Base-by-base conservation (phyloP, 805 yeast species). In the Pichia sporocuriosa region DNA sequence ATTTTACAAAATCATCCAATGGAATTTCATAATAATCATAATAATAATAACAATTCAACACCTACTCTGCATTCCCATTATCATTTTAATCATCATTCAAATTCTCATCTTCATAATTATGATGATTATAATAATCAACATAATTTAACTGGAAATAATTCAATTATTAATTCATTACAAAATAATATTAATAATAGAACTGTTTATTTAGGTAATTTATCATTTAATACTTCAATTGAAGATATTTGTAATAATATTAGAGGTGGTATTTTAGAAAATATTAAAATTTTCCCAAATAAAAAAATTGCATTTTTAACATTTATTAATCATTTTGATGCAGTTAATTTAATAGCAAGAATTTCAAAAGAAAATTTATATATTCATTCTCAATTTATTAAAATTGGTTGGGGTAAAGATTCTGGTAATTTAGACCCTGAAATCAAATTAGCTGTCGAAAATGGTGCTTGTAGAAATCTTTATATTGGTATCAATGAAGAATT, bases 391-490 rank as follows among this genome's bases (percentile, higher is more conserved):
- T 75, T 72, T 48, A 57, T 82, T 10, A 76, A 72, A 45, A 75
- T 84, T 28, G 84, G 84, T 11, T 84, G 90, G 90, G 86, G 80
- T 30, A 73, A 75, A 31, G 78, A 77, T 50, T 67, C 82, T 13
- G 88, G 89, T 1, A 79, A 83, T 0, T 53, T 83, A 25, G 69
- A 70, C 27, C 68, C 75, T 32, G 68, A 71, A 2, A 68, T 84
- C 32, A 64, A 78, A 1, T 59, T 73, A 34, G 86, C 86, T 2
- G 84, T 81, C 3, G 41, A 46, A 17, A 73, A 84, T 2, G 88
- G 89, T 24, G 90, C 89, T 3, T 76, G 84, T 25, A 72, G 94
- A 65, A 84, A 84, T 56, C 75, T 84, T 13, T 84, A 84, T 58
- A 76, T 84, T 45, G 88, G 90, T 28, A 61, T 78, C 40, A 68